phyloP scores from a whole-genome alignment of 768 basidiomycete genomes.

The Cubamyces sp. region DNA sequence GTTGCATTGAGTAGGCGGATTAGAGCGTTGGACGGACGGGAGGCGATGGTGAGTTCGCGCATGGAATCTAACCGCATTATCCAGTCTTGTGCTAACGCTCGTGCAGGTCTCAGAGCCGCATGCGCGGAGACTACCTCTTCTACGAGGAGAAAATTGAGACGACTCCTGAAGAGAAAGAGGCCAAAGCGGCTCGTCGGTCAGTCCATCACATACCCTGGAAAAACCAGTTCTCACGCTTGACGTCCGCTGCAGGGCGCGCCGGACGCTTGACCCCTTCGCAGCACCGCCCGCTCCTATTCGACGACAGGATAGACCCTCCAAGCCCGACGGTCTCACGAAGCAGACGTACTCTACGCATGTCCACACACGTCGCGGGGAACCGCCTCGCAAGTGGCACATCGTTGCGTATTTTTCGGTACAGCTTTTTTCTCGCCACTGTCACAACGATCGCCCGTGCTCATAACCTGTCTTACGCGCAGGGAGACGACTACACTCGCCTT shows the following conservation, averaged over 20 bases:
- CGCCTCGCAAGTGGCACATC: conserved; percentile 79
- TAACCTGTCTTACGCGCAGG: conserved; percentile 42
- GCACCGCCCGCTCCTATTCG: conserved; percentile 62
- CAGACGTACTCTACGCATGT: conserved; percentile 84
- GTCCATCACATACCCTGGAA: conserved; percentile 21
- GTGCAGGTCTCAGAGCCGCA: conserved; percentile 79
- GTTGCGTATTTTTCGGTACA: conserved; percentile 79
- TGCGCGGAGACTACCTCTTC: conserved; percentile 82
- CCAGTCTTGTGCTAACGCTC: neutral
- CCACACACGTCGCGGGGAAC: conserved; percentile 58
- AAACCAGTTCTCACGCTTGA: conserved; percentile 14
- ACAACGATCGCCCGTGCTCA: conserved; percentile 7
- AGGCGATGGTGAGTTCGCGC: conserved; percentile 61
- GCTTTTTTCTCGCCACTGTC: conserved; percentile 11
- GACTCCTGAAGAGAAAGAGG: conserved; percentile 77
- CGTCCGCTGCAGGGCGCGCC: conserved; percentile 48
- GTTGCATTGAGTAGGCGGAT: conserved; percentile 39
- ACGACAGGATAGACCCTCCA: conserved; percentile 77
- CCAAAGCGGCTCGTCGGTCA: conserved; percentile 78
- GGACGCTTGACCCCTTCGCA: conserved; percentile 64
- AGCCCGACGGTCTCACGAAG: conserved; percentile 82
- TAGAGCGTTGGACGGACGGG: conserved; percentile 83
- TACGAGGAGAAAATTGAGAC: conserved; percentile 85
- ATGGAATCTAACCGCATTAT: conserved; percentile 8
- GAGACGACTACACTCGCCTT: conserved; percentile 67